Conservation (phyloP, 345 rosid species). For the Euphorbia tirucalli region DNA sequence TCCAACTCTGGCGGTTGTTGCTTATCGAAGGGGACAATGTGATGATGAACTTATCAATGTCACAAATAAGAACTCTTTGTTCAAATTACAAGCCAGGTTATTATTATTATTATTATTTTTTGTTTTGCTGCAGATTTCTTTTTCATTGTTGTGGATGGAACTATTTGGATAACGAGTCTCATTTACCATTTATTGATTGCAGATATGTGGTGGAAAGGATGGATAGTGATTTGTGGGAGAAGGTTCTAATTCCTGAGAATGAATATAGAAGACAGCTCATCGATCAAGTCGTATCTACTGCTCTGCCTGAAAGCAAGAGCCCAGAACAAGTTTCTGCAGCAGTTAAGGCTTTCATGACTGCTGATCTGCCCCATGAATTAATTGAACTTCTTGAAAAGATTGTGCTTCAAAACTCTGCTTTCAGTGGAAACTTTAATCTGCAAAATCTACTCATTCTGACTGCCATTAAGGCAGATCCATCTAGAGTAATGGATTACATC, state of each 20-base stretch:
- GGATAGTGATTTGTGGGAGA: slow-evolving; percentile 99
- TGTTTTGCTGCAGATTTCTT: neutral
- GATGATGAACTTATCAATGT: slow-evolving; percentile 97
- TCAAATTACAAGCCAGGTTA: slow-evolving; percentile 98
- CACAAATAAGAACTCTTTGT: slow-evolving; percentile 92
- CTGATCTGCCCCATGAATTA: slow-evolving; percentile 75
- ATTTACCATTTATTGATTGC: slow-evolving; percentile 25
- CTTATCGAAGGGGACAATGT: slow-evolving; percentile 96
- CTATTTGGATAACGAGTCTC: slow-evolving; percentile 12
- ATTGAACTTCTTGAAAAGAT: slow-evolving; percentile 93
- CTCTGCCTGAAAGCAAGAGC: slow-evolving; percentile 89
- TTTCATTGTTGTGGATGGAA: slow-evolving; percentile 8
- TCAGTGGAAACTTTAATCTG: slow-evolving; percentile 94
- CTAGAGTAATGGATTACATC: slow-evolving; percentile 95
- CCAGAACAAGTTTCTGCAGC: slow-evolving; percentile 86
- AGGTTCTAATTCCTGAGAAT: slow-evolving; percentile 84
- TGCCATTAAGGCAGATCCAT: slow-evolving; percentile 93
- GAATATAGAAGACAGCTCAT: slow-evolving; percentile 86
- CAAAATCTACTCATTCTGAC: slow-evolving; percentile 97
- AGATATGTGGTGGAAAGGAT: slow-evolving; percentile 99
- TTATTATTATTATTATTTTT: too few species aligned
- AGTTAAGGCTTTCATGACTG: slow-evolving; percentile 83
- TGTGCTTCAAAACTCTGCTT: slow-evolving; percentile 95
- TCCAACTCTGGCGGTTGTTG: slow-evolving; percentile 97
- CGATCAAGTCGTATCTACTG: slow-evolving; percentile 98